A percentile compares a stretch with the other conserved stretches of the same genome.
Evolutionary conservation across 1,284 basidiomycete genomes (phyloP).

Genomic region (Chalciporus piperatoides): DNA sequence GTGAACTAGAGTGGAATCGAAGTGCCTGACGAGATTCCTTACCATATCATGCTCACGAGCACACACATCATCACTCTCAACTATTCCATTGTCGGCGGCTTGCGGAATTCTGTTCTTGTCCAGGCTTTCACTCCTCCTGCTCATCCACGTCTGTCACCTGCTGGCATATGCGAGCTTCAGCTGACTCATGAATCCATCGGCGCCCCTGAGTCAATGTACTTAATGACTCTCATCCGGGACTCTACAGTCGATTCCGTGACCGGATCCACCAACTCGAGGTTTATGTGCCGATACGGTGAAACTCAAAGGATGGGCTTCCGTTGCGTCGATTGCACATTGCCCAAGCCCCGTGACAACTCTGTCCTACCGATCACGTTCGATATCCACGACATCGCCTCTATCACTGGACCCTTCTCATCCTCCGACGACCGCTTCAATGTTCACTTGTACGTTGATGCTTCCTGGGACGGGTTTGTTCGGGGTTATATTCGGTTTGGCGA

Average conservation of each 20-base stretch:
- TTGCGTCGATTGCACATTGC: neutral
- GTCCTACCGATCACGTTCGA: neutral
- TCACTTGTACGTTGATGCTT: neutral
- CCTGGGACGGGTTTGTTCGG: neutral
- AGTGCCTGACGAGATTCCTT: neutral
- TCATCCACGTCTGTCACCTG: neutral
- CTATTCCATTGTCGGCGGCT: neutral
- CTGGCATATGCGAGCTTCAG: neutral
- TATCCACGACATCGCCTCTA: neutral
- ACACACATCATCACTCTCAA: neutral
- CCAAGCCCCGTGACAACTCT: neutral
- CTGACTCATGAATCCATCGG: neutral
- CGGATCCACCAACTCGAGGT: neutral
- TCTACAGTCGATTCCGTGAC: neutral
- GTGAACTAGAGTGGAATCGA: neutral
- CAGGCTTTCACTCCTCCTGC: neutral
- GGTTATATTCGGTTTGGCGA: neutral
- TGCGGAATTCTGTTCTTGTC: neutral
- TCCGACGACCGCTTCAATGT: neutral
- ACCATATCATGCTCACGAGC: neutral
- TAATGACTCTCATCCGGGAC: neutral
- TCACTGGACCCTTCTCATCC: neutral
- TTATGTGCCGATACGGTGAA: neutral
- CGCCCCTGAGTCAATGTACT: neutral
- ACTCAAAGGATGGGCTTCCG: neutral